A percentile compares a stretch with the other conserved stretches of the same genome.
Evolutionary conservation across 768 basidiomycete species (phyloP).

Genomic region (Polyporus arcularius): DNA sequence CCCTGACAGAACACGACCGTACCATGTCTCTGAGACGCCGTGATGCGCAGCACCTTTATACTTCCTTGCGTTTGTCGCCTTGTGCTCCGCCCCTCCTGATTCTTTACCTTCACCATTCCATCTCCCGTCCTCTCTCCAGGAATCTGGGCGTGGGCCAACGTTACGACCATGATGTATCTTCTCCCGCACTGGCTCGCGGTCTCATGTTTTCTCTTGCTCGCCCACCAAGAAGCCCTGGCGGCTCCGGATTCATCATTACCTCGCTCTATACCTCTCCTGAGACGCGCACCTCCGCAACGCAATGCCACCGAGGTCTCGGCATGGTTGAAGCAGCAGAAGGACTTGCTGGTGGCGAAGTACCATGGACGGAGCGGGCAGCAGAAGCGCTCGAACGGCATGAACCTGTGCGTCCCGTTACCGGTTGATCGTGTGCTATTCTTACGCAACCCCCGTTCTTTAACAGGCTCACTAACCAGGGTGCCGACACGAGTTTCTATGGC

Average conservation of each 20-base stretch:
- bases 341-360: slow-evolving; percentile 31
- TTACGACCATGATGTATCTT: slow-evolving; percentile 15
- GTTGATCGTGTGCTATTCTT: not conserved
- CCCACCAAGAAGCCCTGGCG: slow-evolving; percentile 21
- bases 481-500: slow-evolving; percentile 75
- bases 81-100: no score
- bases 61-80: no score
- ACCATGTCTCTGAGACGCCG: no score
- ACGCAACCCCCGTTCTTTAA: not conserved
- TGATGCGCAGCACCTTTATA: no score
- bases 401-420: not conserved
- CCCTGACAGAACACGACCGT: no score
- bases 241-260: slow-evolving; percentile 15
- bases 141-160: no score
- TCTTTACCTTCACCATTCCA: no score
- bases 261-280: slow-evolving; percentile 24
- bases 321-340: slow-evolving; percentile 29
- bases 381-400: slow-evolving; percentile 26
- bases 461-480: slow-evolving; percentile 67
- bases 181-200: slow-evolving; percentile 20
- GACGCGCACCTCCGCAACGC: slow-evolving; percentile 10
- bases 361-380: slow-evolving; percentile 10
- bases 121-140: no score
- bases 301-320: slow-evolving; percentile 3
- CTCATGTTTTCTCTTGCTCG: slow-evolving; percentile 18